Base-by-base conservation (phyloP, 768 basidiomycete genomes). In the Neoboletus brunneissimus region DNA sequence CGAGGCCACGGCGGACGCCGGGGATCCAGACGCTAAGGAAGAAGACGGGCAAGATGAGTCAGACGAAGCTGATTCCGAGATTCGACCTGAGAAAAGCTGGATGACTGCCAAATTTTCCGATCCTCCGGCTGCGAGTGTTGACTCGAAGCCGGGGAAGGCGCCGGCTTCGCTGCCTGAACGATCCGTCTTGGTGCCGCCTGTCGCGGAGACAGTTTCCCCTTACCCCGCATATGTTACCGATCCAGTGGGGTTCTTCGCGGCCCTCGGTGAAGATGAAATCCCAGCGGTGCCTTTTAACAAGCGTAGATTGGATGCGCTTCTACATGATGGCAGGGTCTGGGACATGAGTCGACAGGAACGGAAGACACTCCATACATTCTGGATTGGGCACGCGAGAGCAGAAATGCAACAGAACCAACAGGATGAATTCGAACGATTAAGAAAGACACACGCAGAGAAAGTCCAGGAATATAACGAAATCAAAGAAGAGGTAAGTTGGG, bases 321-420 rank as follows among this genome's bases (percentile, higher is more conserved):
- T 81, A 3, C 48, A 45, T 0, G 48, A 64, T 0, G 73, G 63
- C 1, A 65, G 74, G 31, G 72, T 87, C 20, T 89, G 87, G 88
- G 48, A 57, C 0, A 77, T 87, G 76, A 83, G 83, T 4, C 43
- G 42, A 5, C 8, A 31, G 1, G 88, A 89, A 62, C 78, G 88
- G 2, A 43, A 61, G 11, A 63, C 57, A 2, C 65, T 88, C 0
- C 69, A 80, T 47, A 49, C 59, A 0, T 75, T 70, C 46, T 89
- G 84, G 87, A 70, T 73, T 9, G 69, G 75, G 4, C 67, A 76
- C 53, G 73, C 79, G 29, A 75, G 80, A 9, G 48, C 35, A 0
- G 32, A 61, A 3, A 59, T 73, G 29, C 71, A 75, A 22, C 53
- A 63, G 0, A 61, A 69, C 8, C 69, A 73, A 37, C 58, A 65